These are phyloP conservation scores for Tinospora cordifolia DNA, from an alignment of 164 flowering plant genomes.

Conservation along the genomic window DNA sequence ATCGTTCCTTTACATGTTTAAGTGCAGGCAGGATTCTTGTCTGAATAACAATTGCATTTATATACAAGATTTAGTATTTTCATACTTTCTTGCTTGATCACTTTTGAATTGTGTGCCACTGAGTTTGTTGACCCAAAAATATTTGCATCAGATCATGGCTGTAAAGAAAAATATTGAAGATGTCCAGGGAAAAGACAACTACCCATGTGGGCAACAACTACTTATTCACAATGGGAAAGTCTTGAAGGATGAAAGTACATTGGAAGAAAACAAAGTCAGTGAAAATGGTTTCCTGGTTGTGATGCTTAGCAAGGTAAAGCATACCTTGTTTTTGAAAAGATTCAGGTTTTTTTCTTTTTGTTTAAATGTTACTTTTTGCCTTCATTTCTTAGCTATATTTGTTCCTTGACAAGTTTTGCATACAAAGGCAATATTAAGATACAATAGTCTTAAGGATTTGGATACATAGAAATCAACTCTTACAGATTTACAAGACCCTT, in stretches of 20 bases:
- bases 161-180: conserved; percentile 93
- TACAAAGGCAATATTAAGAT: no score
- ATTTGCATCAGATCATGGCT: conserved; percentile 60
- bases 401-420: neutral
- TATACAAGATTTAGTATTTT: no score
- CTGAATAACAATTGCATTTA: no score
- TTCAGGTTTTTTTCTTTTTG: neutral
- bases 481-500: no score
- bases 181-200: conserved; percentile 84
- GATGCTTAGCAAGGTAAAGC: conserved; percentile 93
- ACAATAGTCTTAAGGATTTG: no score
- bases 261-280: conserved; percentile 80
- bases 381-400: neutral
- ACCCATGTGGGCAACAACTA: conserved; percentile 94
- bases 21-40: no score
- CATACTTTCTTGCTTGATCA: neutral
- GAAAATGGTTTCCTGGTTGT: conserved; percentile 98
- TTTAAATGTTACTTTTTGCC: no score
- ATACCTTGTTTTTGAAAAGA: neutral
- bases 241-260: conserved; percentile 89
- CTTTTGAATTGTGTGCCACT: neutral
- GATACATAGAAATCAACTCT: no score
- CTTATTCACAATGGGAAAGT: conserved; percentile 96
- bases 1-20: no score
- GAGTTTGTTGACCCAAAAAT: neutral